Evolutionary conservation across 2,329 filamentous ascomycete genomes (phyloP).

Genomic region (Tolypocladium amazonense): DNA sequence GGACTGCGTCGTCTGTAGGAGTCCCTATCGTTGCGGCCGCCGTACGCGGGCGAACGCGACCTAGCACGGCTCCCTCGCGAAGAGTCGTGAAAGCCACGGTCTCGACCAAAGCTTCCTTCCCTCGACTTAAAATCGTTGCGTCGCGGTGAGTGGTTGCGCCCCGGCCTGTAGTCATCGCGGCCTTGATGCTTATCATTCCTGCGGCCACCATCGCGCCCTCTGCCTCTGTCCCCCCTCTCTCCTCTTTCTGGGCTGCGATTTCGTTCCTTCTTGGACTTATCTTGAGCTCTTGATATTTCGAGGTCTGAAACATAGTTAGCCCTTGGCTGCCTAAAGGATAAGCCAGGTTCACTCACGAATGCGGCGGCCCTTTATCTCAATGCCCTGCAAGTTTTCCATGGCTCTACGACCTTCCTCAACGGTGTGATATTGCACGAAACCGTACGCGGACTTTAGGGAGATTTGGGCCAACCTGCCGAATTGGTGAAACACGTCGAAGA

Average conservation of each 20-base stretch:
- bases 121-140: slow-evolving; percentile 45
- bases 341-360: slow-evolving; percentile 58
- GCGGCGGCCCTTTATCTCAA: slow-evolving; percentile 75
- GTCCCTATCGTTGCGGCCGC: slow-evolving; percentile 30
- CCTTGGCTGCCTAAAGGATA: slow-evolving; percentile 19
- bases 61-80: slow-evolving; percentile 42
- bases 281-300: slow-evolving; percentile 81
- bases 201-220: slow-evolving; percentile 31
- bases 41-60: slow-evolving; percentile 54
- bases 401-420: slow-evolving; percentile 63
- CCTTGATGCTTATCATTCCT: slow-evolving; percentile 33
- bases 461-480: slow-evolving; percentile 88
- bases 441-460: slow-evolving; percentile 92
- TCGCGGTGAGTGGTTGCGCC: slow-evolving; percentile 47
- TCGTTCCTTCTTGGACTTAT: slow-evolving; percentile 54
- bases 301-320: slow-evolving; percentile 43
- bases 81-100: slow-evolving; percentile 30
- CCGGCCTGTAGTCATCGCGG: slow-evolving; percentile 56
- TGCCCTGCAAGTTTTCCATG: slow-evolving; percentile 68
- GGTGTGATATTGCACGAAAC: slow-evolving; percentile 89
- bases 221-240: slow-evolving; percentile 37
- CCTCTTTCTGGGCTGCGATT: slow-evolving; percentile 41
- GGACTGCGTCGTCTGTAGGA: slow-evolving; percentile 59
- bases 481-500: slow-evolving; percentile 81
- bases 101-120: slow-evolving; percentile 49